Percentiles rank a stretch among this genome's conserved stretches.
Evolutionary conservation across 371 early-diverging fungal genomes (phyloP).

Genomic region (Choanephora cucurbitarum): DNA sequence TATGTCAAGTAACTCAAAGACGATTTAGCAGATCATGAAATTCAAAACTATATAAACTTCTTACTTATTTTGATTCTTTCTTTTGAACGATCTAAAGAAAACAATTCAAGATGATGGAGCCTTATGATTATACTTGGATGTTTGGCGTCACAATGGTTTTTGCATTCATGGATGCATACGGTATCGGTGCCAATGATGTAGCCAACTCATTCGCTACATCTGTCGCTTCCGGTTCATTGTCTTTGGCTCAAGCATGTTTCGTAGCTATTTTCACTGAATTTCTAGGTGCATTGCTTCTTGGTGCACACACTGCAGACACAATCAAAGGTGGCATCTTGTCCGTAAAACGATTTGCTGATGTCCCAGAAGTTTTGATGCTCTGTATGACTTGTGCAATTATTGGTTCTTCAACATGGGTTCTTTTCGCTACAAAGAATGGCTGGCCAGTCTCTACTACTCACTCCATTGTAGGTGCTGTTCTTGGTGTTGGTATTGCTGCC

Average conservation of each 20-base stretch:
- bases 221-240: conserved; percentile 80
- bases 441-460: conserved; percentile 63
- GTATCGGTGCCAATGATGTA: conserved; percentile 90
- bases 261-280: conserved; percentile 88
- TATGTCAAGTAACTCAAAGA: too few relatives aligned
- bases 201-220: conserved; percentile 91
- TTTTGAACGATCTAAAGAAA: not conserved
- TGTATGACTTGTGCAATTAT: conserved; percentile 81
- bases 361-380: conserved; percentile 78
- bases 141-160: conserved; percentile 71
- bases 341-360: conserved; percentile 48
- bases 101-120: conserved; percentile 9
- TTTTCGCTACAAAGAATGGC: conserved; percentile 65
- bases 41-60: too few relatives aligned
- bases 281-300: conserved; percentile 79
- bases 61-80: too few relatives aligned
- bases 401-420: conserved; percentile 77
- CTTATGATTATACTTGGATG: conserved; percentile 70
- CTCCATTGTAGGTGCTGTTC: conserved; percentile 78
- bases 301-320: conserved; percentile 72
- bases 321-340: conserved; percentile 74
- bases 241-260: conserved; percentile 71
- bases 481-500: conserved; percentile 78
- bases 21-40: too few relatives aligned
- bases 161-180: conserved; percentile 64